Evolutionary conservation across 2,329 filamentous ascomycete species (phyloP), one percentile per base, ranked within the genome.

Genomic region (Drechslerella stenobrocha): DNA sequence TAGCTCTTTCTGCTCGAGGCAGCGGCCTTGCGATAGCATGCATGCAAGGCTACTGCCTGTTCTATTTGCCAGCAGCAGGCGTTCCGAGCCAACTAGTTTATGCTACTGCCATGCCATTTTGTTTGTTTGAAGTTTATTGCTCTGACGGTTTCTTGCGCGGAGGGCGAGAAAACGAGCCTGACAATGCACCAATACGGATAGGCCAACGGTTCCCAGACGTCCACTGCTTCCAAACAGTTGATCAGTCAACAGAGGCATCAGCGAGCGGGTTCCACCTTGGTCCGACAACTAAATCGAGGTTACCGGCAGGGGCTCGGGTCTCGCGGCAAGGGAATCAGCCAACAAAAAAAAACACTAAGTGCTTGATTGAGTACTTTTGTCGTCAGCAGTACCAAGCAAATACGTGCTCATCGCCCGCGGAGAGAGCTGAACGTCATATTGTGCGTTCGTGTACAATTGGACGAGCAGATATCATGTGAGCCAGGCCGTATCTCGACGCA

Each of bases 51-150:
- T 20, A 18, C 37, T 20, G 15, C n/a, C 13, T 5, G 6, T 42
- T 13, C 37, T n/a, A 42, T 42, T 42, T 18, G 37, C 37, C 15
- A 42, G 37, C n/a, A 20, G 37, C 37, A 42, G 37, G 37, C 18
- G n/a, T 18, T 13, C 22, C 15, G 37, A 42, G 22, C 4, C 13
- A 18, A 7, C 34, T 37, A 13, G 13, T 9, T 32, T 13, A 32
- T 13, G 30, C 6, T 32, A 32, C 30, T 13, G 6, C 30, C 6
- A 6, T 32, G 30, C 30, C 13, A 32, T 37, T 37, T n/a, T n/a
- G 3, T 37, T 37, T 37, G 8, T 37, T 15, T n/a, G 13, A 37
- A 37, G n/a, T 37, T 5, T 11, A 30, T 30, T 30, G 28, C 11
- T 30, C 28, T 30, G 28, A 30, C 28, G 28, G 28, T 11, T 30